These are phyloP conservation scores for Stentor coeruleus DNA, from an alignment of 73 alveolate genomes.

Conservation along the genomic window DNA sequence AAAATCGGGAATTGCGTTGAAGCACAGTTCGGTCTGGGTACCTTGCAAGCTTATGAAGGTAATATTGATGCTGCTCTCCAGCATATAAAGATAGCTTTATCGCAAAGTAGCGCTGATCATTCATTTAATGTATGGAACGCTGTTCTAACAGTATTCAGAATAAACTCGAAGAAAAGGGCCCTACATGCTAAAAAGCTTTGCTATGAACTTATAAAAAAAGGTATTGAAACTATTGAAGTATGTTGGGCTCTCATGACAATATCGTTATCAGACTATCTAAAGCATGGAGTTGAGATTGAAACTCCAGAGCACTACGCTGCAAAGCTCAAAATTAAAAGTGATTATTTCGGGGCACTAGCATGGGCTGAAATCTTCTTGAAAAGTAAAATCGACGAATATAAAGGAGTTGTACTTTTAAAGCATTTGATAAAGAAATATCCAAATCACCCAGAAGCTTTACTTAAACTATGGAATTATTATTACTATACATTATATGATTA, in stretches of 20 bases:
- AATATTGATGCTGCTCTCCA: not conserved
- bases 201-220: not conserved
- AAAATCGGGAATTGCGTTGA: not conserved
- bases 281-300: not conserved
- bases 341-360: conserved; percentile 53
- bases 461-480: conserved; percentile 49
- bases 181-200: not conserved
- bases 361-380: conserved; percentile 51
- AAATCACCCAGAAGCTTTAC: conserved; percentile 49
- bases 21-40: conserved; percentile 14
- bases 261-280: not conserved
- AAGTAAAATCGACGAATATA: conserved; percentile 2
- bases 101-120: not conserved
- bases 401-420: conserved; percentile 39
- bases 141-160: not conserved
- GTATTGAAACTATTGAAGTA: not conserved
- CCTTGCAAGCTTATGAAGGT: conserved; percentile 10
- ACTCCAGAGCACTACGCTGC: conserved; percentile 49
- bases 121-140: conserved; percentile 12
- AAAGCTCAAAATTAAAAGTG: conserved; percentile 29
- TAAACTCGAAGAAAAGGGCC: not conserved
- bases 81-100: not conserved
- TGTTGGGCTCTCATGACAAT: not conserved
- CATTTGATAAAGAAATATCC: conserved; percentile 37
- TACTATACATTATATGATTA: not conserved